Evolutionary conservation across 164 flowering plant genomes (phyloP).

Genomic region (Protea cynaroides): DNA sequence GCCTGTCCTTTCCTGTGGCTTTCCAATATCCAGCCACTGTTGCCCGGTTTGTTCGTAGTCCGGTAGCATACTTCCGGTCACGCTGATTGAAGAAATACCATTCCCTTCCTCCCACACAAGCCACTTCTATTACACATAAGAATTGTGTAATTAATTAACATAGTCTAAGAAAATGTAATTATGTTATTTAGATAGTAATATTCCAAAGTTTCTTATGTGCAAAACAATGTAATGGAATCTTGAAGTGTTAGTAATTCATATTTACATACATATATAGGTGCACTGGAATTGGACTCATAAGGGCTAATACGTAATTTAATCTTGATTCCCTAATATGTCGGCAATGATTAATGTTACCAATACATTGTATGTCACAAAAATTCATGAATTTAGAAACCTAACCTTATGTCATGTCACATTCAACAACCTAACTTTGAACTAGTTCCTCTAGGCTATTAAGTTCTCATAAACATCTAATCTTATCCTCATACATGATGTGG

Average conservation of each 20-base stretch:
- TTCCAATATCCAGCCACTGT: constrained; percentile 76
- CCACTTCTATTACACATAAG: constrained; percentile 28
- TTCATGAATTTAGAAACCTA: neutral
- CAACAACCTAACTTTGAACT: neutral
- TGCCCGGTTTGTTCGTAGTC: constrained; percentile 69
- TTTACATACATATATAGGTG: too few relatives aligned
- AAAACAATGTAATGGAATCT: neutral
- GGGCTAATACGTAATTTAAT: too few relatives aligned
- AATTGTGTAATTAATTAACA: too few relatives aligned
- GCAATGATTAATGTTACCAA: neutral
- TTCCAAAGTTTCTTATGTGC: neutral
- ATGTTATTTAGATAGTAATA: too few relatives aligned
- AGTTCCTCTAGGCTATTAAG: too few relatives aligned
- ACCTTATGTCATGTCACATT: neutral
- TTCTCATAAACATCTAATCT: too few relatives aligned
- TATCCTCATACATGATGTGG: too few relatives aligned
- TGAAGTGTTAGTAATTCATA: too few relatives aligned
- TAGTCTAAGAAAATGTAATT: neutral
- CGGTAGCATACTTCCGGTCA: constrained; percentile 74
- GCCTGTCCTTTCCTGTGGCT: constrained; percentile 77
- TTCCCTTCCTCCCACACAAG: constrained; percentile 70
- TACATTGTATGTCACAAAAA: neutral
- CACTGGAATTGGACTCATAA: too few relatives aligned
- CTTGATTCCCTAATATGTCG: neutral
- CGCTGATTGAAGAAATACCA: constrained; percentile 71